These are phyloP conservation scores for Parathielavia hyrcaniae DNA, from an alignment of 495 filamentous ascomycete species.

Conservation along the genomic window DNA sequence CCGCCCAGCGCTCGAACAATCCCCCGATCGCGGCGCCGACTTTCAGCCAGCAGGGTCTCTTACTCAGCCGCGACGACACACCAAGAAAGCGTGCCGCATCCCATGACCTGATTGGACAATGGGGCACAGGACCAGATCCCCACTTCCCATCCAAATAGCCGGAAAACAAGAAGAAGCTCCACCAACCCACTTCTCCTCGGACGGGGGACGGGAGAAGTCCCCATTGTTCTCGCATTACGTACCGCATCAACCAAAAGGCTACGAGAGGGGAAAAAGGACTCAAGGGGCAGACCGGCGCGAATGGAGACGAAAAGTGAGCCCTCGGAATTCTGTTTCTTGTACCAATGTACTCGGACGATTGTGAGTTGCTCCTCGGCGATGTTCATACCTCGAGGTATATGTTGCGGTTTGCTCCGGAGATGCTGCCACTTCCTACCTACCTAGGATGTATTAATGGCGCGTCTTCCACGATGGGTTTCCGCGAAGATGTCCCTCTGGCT, in stretches of 20 bases:
- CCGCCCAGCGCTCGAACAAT: neutral
- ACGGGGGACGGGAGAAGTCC: slow-evolving; percentile 10
- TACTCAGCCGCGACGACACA: slow-evolving; percentile 17
- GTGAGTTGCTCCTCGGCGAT: neutral
- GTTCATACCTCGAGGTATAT: no score
- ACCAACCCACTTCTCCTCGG: slow-evolving; percentile 12
- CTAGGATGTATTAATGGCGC: no score
- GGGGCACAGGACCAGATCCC: neutral
- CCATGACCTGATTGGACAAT: slow-evolving; percentile 17
- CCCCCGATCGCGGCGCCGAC: slow-evolving; percentile 3
- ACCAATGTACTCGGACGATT: neutral
- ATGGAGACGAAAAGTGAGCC: neutral
- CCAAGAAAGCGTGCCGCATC: slow-evolving; percentile 6
- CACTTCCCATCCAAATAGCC: slow-evolving; percentile 17
- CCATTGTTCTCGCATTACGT: slow-evolving; percentile 12
- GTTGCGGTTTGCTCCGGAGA: no score
- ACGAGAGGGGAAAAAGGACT: neutral
- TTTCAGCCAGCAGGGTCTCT: neutral
- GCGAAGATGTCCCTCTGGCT: no score
- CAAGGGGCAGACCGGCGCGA: neutral
- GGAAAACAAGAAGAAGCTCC: neutral
- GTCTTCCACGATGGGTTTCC: no score
- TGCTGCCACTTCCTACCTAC: no score
- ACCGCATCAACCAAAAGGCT: neutral
- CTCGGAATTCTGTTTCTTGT: neutral